These are phyloP conservation scores for Epichloe festucae DNA, from an alignment of 2,329 filamentous ascomycete genomes.

Conservation along the genomic window DNA sequence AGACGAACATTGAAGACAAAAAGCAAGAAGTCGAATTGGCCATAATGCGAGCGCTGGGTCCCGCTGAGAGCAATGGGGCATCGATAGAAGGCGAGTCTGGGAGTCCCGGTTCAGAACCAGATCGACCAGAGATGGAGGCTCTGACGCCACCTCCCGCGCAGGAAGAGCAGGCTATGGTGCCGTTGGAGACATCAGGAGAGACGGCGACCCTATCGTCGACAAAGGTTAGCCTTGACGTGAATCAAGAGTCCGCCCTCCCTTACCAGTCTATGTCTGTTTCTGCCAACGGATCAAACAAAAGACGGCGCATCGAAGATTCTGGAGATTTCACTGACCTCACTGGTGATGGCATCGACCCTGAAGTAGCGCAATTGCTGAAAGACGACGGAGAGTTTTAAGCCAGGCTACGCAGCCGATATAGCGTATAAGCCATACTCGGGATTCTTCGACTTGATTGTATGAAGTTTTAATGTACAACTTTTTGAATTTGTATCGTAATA, in stretches of 20 bases:
- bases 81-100: conserved; percentile 32
- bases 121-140: conserved; percentile 71
- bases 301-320: conserved; percentile 37
- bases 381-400: conserved; percentile 18
- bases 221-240: conserved; percentile 25
- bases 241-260: conserved; percentile 27
- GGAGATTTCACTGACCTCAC: conserved; percentile 42
- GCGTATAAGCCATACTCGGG: neutral
- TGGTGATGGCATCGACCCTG: conserved; percentile 42
- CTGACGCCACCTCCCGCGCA: conserved; percentile 68
- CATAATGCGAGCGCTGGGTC: conserved; percentile 73
- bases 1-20: conserved; percentile 61
- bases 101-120: conserved; percentile 43
- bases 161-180: conserved; percentile 10
- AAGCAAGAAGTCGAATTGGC: conserved; percentile 82
- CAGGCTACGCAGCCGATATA: conserved; percentile 2
- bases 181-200: conserved; percentile 9
- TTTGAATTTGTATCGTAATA: neutral
- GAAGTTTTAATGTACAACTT: neutral
- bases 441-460: no score
- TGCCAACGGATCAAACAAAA: conserved; percentile 42
- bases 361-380: conserved; percentile 42
- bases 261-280: conserved; percentile 37
- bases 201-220: conserved; percentile 5
- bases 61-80: conserved; percentile 39